A percentile compares a stretch with the other conserved stretches of the same genome.
Conservation (phyloP, 1,139 yeast species). For the Wickerhamomyces sp. region DNA sequence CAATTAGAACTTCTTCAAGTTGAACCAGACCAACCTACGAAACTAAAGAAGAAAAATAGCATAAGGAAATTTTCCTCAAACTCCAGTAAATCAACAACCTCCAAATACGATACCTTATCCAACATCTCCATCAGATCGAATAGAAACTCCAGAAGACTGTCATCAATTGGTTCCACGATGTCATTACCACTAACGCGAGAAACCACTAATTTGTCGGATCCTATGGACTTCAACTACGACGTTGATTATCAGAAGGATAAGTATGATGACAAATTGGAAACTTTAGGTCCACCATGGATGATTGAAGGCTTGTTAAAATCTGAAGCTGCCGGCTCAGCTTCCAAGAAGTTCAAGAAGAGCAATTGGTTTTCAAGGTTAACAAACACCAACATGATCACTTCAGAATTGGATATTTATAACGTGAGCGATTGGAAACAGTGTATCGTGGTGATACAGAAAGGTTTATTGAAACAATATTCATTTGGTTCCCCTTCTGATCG, state of each 20-base stretch:
- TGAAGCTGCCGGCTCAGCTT: constrained; percentile 18
- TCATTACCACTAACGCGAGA: constrained; percentile 7
- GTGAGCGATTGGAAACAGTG: constrained; percentile 34
- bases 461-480: constrained; percentile 48
- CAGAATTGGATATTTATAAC: constrained; percentile 21
- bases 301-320: constrained; percentile 66
- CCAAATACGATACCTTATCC: constrained; percentile 8
- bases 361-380: constrained; percentile 16
- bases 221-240: constrained; percentile 16
- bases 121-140: constrained; percentile 18
- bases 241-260: constrained; percentile 17
- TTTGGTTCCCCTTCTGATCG: constrained; percentile 33
- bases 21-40: constrained; percentile 2
- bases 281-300: constrained; percentile 73
- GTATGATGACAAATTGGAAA: constrained; percentile 53
- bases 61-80: constrained; percentile 4
- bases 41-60: constrained; percentile 2
- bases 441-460: constrained; percentile 54
- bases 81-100: constrained; percentile 3
- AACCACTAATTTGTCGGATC: constrained; percentile 20
- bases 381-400: constrained; percentile 9
- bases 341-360: constrained; percentile 22
- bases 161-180: constrained; percentile 18
- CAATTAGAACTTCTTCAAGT: constrained; percentile 14
- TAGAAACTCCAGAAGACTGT: constrained; percentile 14